These are phyloP conservation scores for Leonotis leonurus DNA, from an alignment of 257 asterid genomes.

Conservation along the genomic window DNA sequence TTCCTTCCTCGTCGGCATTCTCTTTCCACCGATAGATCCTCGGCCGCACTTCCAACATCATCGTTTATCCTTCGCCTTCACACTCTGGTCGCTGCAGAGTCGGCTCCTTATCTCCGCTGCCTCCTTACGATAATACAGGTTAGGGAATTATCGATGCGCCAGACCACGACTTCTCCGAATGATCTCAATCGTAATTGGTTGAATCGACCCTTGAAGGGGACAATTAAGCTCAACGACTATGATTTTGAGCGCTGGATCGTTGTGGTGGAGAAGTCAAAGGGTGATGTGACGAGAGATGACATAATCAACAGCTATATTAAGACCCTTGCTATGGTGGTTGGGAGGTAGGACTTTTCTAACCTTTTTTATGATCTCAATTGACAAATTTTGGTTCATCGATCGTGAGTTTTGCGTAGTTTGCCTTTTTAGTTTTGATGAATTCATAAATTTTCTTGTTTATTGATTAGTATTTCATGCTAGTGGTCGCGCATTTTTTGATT, in stretches of 20 bases:
- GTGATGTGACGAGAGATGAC: conserved; percentile 65
- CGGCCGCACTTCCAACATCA: conserved; percentile 23
- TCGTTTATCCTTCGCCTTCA: conserved; percentile 49
- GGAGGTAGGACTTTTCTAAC: conserved; percentile 44
- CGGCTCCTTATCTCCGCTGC: conserved; percentile 27
- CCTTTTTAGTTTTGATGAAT: background rate
- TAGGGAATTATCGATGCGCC: conserved; percentile 56
- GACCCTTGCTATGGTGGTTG: conserved; percentile 62
- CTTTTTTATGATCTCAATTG: background rate
- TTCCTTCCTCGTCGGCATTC: conserved; percentile 18
- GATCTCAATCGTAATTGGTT: conserved; percentile 93
- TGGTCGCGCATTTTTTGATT: background rate
- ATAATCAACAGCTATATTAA: conserved; percentile 69
- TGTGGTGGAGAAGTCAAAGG: conserved; percentile 85
- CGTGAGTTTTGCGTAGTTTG: too few species aligned
- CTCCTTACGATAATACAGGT: conserved; percentile 26
- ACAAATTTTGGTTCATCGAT: too few species aligned
- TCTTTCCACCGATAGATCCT: too few species aligned
- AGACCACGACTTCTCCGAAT: conserved; percentile 56
- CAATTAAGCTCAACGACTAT: conserved; percentile 85
- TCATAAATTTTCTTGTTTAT: background rate
- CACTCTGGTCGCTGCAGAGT: conserved; percentile 41
- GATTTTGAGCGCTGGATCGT: conserved; percentile 99
- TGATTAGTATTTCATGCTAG: background rate
- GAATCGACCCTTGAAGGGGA: conserved; percentile 94